Conservation (phyloP, 306 rosid genomes). For the Pachyrhizus erosus region DNA sequence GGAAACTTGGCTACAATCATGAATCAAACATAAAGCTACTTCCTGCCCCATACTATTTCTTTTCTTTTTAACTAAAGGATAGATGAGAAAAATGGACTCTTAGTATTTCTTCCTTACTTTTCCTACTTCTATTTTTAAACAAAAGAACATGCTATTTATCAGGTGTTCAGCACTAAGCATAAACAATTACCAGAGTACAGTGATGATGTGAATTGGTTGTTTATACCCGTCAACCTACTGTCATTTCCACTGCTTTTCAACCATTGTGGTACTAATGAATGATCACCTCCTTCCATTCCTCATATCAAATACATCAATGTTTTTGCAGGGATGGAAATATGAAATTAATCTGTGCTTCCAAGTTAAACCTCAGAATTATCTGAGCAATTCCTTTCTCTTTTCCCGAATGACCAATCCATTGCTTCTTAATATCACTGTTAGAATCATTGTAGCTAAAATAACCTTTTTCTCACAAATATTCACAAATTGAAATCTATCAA, state of each 20-base stretch:
- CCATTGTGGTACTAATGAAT: conserved; percentile 48
- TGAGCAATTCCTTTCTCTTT: background rate
- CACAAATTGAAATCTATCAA: background rate
- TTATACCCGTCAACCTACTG: conserved; percentile 15
- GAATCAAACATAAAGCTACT: conserved; percentile 1
- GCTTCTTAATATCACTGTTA: background rate
- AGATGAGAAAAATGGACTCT: background rate
- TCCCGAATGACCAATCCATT: conserved; percentile 1
- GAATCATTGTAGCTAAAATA: background rate
- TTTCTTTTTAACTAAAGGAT: conserved; percentile 6
- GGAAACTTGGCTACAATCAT: background rate
- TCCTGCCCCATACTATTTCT: background rate
- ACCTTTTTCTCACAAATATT: background rate
- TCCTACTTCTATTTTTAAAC: background rate
- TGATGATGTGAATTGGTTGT: conserved; percentile 36
- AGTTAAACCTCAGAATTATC: conserved; percentile 3
- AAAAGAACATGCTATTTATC: conserved; percentile 7
- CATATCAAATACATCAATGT: conserved; percentile 29
- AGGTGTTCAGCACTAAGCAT: background rate
- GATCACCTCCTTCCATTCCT: conserved; percentile 43
- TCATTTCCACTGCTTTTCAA: conserved; percentile 47
- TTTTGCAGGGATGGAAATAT: background rate
- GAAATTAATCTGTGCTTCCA: conserved; percentile 13
- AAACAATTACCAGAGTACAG: conserved; percentile 32
- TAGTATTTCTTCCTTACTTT: background rate